Conservation (phyloP, 1,139 yeast species). For the Saccharomyces hybrid region DNA sequence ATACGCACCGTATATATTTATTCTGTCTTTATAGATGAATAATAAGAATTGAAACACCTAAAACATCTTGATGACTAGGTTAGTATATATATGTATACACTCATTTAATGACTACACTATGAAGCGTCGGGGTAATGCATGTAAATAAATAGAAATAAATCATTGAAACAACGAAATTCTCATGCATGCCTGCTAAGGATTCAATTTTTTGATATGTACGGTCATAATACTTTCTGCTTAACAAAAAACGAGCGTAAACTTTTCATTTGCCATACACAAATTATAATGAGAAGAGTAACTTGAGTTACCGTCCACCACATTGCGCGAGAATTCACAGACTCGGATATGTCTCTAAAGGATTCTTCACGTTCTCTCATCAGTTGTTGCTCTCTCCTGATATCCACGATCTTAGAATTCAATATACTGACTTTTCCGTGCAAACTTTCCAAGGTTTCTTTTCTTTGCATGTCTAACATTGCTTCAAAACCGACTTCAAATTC, state of each 20-base stretch:
- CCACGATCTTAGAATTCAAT: slow-evolving; percentile 48
- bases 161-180: not conserved
- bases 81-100: not conserved
- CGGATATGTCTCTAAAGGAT: slow-evolving; percentile 58
- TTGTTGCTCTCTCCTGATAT: slow-evolving; percentile 56
- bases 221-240: slow-evolving; percentile 54
- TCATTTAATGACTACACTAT: not conserved
- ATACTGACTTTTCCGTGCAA: slow-evolving; percentile 48
- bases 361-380: slow-evolving; percentile 67
- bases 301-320: slow-evolving; percentile 62
- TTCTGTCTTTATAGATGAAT: not conserved
- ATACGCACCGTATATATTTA: not conserved
- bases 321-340: slow-evolving; percentile 56
- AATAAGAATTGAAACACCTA: not conserved
- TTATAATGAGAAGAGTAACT: slow-evolving; percentile 45
- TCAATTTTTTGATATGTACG: not conserved
- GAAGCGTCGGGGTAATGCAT: not conserved
- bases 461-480: slow-evolving; percentile 44
- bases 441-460: slow-evolving; percentile 41
- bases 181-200: not conserved
- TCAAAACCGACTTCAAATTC: slow-evolving; percentile 49
- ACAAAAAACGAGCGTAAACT: slow-evolving; percentile 58
- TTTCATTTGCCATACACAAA: slow-evolving; percentile 63
- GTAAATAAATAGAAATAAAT: not conserved
- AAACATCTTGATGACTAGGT: not conserved